Percentiles rank a stretch among this genome's conserved stretches.
Conservation (phyloP, 345 rosid genomes). For the Anastatica hierochuntica region DNA sequence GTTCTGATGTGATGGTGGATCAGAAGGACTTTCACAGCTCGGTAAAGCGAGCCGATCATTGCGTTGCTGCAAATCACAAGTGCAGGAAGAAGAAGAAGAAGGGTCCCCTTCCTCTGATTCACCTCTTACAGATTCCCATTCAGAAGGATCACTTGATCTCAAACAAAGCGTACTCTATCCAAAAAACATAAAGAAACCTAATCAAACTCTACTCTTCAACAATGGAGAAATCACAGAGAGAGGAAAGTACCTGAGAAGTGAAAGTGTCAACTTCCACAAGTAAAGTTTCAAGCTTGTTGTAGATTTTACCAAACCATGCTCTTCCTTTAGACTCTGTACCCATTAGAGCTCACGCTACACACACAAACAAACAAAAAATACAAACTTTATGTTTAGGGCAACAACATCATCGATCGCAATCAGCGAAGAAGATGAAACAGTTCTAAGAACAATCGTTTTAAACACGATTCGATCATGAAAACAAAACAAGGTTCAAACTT, state of each 20-base stretch:
- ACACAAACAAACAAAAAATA: background rate
- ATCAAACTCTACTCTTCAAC: background rate
- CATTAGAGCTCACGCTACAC: constrained; percentile 27
- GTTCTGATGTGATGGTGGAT: constrained; percentile 20
- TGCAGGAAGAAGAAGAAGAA: constrained; percentile 6
- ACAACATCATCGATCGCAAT: background rate
- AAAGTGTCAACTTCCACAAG: constrained; percentile 54
- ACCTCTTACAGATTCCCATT: constrained; percentile 9
- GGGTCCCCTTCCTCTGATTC: constrained; percentile 4
- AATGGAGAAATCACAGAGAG: background rate
- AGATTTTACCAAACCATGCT: constrained; percentile 57
- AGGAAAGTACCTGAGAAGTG: constrained; percentile 27
- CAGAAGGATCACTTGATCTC: constrained; percentile 6
- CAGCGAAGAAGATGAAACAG: background rate
- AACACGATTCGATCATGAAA: background rate
- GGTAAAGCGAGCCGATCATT: background rate
- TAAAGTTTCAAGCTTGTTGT: constrained; percentile 57
- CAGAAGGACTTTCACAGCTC: background rate
- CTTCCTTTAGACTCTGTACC: constrained; percentile 39
- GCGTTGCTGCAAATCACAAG: background rate
- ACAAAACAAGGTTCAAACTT: background rate
- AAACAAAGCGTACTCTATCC: constrained; percentile 29
- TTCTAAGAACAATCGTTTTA: too few species aligned
- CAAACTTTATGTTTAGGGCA: constrained; percentile 3
- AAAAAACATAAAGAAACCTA: background rate